These are phyloP conservation scores for Flagelloscypha sp. DNA, from an alignment of 768 basidiomycete species.

Conservation along the genomic window DNA sequence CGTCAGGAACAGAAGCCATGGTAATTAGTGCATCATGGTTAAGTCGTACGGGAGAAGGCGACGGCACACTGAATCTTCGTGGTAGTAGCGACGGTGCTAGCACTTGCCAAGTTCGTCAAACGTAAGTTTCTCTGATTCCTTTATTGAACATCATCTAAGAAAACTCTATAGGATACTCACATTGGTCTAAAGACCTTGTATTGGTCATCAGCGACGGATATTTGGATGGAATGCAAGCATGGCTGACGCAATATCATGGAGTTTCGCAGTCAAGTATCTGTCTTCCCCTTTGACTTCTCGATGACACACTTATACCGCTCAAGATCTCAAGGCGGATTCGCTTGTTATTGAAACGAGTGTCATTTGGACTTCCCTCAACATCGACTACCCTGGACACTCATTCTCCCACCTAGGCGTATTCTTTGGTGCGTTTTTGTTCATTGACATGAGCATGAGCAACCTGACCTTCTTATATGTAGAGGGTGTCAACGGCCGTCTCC, in stretches of 20 bases:
- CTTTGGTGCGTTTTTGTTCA: slow-evolving; percentile 51
- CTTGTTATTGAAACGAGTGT: slow-evolving; percentile 70
- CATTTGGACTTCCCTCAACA: slow-evolving; percentile 90
- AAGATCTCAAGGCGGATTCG: slow-evolving; percentile 61
- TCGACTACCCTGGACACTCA: slow-evolving; percentile 96
- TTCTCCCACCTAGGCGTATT: slow-evolving; percentile 95
- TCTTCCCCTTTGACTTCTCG: neutral
- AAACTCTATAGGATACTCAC: slow-evolving; percentile 54
- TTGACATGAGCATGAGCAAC: too few relatives aligned
- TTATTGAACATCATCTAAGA: neutral
- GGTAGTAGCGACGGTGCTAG: slow-evolving; percentile 80
- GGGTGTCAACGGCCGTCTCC: slow-evolving; percentile 89
- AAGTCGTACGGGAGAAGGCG: slow-evolving; percentile 52
- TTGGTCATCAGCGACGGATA: slow-evolving; percentile 86
- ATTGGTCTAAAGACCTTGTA: slow-evolving; percentile 93
- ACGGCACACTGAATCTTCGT: slow-evolving; percentile 64
- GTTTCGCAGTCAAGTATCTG: slow-evolving; percentile 50
- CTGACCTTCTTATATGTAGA: slow-evolving; percentile 46
- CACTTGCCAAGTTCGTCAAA: slow-evolving; percentile 78
- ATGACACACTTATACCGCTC: neutral
- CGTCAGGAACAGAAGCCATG: slow-evolving; percentile 91
- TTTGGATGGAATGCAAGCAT: slow-evolving; percentile 88
- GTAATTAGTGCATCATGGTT: slow-evolving; percentile 89
- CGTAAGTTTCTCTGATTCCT: slow-evolving; percentile 35
- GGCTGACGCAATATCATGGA: slow-evolving; percentile 79